phyloP scores from a whole-genome alignment of 768 basidiomycete genomes.

The Lactifluus volemus region DNA sequence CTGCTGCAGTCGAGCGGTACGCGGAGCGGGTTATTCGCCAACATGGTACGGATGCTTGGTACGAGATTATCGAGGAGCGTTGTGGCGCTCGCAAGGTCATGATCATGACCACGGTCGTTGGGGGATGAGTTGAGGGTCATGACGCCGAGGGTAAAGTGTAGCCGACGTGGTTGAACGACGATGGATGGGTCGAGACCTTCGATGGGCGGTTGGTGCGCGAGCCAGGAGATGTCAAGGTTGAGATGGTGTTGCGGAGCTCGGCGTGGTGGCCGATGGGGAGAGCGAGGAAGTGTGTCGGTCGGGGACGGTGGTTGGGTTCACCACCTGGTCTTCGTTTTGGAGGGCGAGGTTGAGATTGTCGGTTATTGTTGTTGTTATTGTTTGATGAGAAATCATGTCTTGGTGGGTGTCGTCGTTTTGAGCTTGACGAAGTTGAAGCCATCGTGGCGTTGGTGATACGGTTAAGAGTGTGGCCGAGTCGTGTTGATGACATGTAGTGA shows the following conservation, averaged over 20 bases:
- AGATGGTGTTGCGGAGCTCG: conserved; percentile 23
- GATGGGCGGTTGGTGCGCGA: conserved; percentile 26
- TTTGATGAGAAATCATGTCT: not conserved
- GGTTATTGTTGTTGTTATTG: not conserved
- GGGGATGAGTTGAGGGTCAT: conserved; percentile 41
- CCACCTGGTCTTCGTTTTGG: not conserved
- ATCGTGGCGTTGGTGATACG: not conserved
- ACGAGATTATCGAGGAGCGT: conserved; percentile 22
- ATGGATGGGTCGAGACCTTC: conserved; percentile 53
- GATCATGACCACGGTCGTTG: too few species aligned
- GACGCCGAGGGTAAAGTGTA: conserved; percentile 70
- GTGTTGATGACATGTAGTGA: not conserved
- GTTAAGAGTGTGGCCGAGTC: not conserved
- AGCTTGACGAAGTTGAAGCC: not conserved
- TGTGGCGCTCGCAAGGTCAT: conserved; percentile 23
- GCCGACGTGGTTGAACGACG: conserved; percentile 43
- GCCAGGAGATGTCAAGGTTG: conserved; percentile 26
- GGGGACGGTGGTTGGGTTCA: not conserved
- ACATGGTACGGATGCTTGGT: conserved; percentile 36
- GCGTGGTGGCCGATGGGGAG: conserved; percentile 26
- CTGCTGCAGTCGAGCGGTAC: conserved; percentile 33
- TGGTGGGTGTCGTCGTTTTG: not conserved
- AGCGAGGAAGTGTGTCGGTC: conserved; percentile 14
- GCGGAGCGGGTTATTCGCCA: conserved; percentile 27
- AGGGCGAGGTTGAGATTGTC: not conserved